phyloP scores from a whole-genome alignment of 2,329 filamentous ascomycete genomes.

The Epicoccum nigrum region DNA sequence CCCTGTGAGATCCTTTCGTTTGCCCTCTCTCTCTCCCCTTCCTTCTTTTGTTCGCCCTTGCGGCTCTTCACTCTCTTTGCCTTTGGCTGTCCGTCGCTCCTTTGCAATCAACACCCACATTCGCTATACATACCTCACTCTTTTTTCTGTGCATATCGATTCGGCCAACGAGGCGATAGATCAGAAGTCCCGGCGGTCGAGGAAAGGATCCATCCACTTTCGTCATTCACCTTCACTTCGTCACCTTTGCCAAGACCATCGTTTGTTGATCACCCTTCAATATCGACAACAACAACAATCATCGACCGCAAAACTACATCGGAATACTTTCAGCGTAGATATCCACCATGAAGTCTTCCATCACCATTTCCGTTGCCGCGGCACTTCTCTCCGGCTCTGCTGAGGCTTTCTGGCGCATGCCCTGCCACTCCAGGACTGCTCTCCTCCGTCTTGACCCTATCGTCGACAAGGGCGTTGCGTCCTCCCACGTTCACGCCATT shows the following conservation, averaged over 20 bases:
- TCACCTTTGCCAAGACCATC: conserved; percentile 11
- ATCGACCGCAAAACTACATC: conserved; percentile 4
- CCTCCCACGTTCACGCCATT: conserved; percentile 42
- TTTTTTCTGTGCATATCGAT: conserved; percentile 38
- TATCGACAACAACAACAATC: neutral
- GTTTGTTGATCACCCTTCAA: conserved; percentile 12
- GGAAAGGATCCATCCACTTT: conserved; percentile 20
- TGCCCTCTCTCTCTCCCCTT: conserved; percentile 28
- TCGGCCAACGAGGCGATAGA: conserved; percentile 18
- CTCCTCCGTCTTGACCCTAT: conserved; percentile 62
- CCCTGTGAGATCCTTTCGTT: conserved; percentile 37
- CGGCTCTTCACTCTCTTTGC: conserved; percentile 40
- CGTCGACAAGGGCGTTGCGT: conserved; percentile 37
- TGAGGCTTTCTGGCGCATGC: conserved; percentile 74
- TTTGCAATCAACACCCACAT: conserved; percentile 32
- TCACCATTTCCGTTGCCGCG: conserved; percentile 35
- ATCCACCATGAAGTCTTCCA: conserved; percentile 40
- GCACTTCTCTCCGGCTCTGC: conserved; percentile 49
- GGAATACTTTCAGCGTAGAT: conserved; percentile 4
- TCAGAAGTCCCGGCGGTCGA: conserved; percentile 39
- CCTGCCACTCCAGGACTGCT: conserved; percentile 67
- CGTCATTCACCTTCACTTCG: conserved; percentile 10
- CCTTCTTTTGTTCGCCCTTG: conserved; percentile 33
- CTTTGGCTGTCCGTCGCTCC: conserved; percentile 25
- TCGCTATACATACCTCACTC: conserved; percentile 36